Conservation (phyloP, 768 basidiomycete species). For the Boletales sp. region DNA sequence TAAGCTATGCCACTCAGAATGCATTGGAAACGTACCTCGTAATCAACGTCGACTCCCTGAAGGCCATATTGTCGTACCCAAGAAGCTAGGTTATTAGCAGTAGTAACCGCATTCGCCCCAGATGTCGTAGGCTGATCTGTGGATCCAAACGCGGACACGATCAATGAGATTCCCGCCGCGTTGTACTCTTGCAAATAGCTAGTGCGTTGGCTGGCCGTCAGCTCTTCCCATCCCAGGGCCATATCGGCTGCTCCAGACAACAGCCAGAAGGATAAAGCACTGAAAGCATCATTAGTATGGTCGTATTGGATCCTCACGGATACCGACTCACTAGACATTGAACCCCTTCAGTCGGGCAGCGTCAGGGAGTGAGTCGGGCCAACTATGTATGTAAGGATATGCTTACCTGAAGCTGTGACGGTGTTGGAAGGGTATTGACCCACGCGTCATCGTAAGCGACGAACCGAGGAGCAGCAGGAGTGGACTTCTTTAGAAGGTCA, state of each 20-base stretch:
- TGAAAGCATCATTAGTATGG: slow-evolving; percentile 3
- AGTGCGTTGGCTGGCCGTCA: slow-evolving; percentile 36
- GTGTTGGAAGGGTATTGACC: slow-evolving; percentile 41
- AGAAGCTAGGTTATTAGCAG: slow-evolving; percentile 42
- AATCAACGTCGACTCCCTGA: slow-evolving; percentile 56
- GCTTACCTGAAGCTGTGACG: slow-evolving; percentile 41
- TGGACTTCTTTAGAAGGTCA: slow-evolving; percentile 17
- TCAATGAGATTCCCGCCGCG: slow-evolving; percentile 51
- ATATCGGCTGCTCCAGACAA: slow-evolving; percentile 40
- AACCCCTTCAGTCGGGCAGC: slow-evolving; percentile 20
- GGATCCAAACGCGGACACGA: slow-evolving; percentile 54
- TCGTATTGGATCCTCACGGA: too few relatives aligned
- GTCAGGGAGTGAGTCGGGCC: background rate
- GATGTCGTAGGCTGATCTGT: slow-evolving; percentile 39
- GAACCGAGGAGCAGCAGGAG: slow-evolving; percentile 48
- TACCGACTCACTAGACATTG: slow-evolving; percentile 28
- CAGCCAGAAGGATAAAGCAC: slow-evolving; percentile 41
- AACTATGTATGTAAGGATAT: too few relatives aligned
- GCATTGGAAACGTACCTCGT: slow-evolving; percentile 31
- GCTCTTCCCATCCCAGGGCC: slow-evolving; percentile 42
- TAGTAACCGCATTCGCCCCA: slow-evolving; percentile 36
- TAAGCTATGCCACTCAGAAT: too few relatives aligned
- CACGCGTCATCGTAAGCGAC: slow-evolving; percentile 39
- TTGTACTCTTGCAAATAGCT: slow-evolving; percentile 45
- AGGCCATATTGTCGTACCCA: slow-evolving; percentile 46